Evolutionary conservation across 1,284 basidiomycete genomes (phyloP).

Genomic region (Ganoderma leucocontextum): DNA sequence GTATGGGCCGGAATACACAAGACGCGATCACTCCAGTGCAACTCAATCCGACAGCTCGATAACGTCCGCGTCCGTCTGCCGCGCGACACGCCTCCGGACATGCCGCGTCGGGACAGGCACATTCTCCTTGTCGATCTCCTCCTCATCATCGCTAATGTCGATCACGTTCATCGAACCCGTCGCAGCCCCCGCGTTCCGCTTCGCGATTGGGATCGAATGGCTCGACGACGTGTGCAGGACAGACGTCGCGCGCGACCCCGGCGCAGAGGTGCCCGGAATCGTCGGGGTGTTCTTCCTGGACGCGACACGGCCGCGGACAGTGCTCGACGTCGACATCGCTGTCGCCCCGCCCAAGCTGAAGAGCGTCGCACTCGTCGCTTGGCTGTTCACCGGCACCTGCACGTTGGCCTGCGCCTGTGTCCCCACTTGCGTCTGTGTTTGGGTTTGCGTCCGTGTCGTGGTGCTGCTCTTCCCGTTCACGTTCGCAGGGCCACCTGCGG

Average conservation of each 20-base stretch:
- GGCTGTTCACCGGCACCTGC: slow-evolving; percentile 19
- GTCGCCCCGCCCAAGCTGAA: slow-evolving; percentile 9
- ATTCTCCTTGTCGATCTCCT: slow-evolving; percentile 71
- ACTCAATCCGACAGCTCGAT: slow-evolving; percentile 37
- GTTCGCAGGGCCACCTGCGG: neutral
- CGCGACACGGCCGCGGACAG: neutral
- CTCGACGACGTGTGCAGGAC: slow-evolving; percentile 18
- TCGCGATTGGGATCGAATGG: slow-evolving; percentile 1
- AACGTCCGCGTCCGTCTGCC: slow-evolving; percentile 27
- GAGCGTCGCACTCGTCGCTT: slow-evolving; percentile 17
- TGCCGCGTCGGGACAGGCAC: slow-evolving; percentile 59
- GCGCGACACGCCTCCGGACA: slow-evolving; percentile 52
- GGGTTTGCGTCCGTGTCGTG: slow-evolving; percentile 11
- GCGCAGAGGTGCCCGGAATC: slow-evolving; percentile 8
- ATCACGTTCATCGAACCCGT: slow-evolving; percentile 32
- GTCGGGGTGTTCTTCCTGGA: slow-evolving; percentile 1
- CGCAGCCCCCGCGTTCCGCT: slow-evolving; percentile 2
- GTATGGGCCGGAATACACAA: neutral
- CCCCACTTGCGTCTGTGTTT: slow-evolving; percentile 13
- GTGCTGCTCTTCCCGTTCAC: neutral
- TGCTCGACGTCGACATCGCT: slow-evolving; percentile 6
- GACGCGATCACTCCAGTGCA: neutral
- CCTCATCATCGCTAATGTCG: slow-evolving; percentile 53
- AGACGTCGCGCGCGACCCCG: slow-evolving; percentile 17
- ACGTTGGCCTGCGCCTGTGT: slow-evolving; percentile 18